Conservation (phyloP, 352 stramenopile genomes). For the Pythium graminicola region DNA sequence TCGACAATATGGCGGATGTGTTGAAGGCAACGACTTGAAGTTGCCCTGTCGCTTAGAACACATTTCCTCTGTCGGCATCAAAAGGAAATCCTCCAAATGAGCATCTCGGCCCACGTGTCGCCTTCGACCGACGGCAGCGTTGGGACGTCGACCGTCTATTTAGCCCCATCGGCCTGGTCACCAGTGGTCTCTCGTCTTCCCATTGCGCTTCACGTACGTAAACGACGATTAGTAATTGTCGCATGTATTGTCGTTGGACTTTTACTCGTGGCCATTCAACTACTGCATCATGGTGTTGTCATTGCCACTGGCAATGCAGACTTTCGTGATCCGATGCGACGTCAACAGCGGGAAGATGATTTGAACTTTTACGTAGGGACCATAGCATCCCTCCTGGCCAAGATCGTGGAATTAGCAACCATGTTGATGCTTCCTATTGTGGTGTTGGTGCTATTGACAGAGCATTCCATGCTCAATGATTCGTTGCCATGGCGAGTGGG, state of each 20-base stretch:
- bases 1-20: too few relatives aligned
- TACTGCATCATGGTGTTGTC: slow-evolving; percentile 1
- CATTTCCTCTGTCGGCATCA: background rate
- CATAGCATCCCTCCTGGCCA: slow-evolving; percentile 25
- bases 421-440: slow-evolving; percentile 38
- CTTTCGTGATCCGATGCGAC: background rate
- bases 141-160: slow-evolving; percentile 5
- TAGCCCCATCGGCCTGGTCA: background rate
- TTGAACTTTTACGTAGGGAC: slow-evolving; percentile 57
- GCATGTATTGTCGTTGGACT: too few relatives aligned
- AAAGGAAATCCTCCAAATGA: background rate
- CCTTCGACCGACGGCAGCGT: background rate
- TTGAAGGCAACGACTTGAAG: slow-evolving; percentile 4
- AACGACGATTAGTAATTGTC: too few relatives aligned
- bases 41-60: background rate
- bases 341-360: slow-evolving; percentile 6
- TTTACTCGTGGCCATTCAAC: too few relatives aligned
- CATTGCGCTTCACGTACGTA: too few relatives aligned
- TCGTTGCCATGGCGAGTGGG: slow-evolving; percentile 29
- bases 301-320: background rate
- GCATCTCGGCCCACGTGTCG: too few relatives aligned
- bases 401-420: slow-evolving; percentile 36
- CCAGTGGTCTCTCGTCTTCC: too few relatives aligned
- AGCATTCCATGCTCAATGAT: slow-evolving; percentile 37
- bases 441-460: slow-evolving; percentile 32